Evolutionary conservation across 225 moss, liverwort and hornwort genomes (phyloP), one percentile per base, ranked within the genome.

Genomic region (Neckera pumila): DNA sequence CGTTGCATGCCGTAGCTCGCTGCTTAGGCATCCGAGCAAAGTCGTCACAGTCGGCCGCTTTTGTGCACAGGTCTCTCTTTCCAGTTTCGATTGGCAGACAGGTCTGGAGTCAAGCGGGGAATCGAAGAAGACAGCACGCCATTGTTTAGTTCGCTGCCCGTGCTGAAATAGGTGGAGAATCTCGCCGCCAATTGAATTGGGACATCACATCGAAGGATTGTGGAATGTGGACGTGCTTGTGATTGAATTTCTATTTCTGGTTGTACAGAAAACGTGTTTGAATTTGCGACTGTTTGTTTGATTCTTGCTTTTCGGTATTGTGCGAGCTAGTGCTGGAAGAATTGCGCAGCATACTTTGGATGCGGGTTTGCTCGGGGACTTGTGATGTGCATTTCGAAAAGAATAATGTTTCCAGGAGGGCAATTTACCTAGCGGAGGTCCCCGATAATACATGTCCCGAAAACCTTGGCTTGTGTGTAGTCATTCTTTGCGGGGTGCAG

Each of bases 1-100:
- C 92, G 33, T 87, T 92, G 87, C 92, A 93, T 66, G 78, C 62
- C 40, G 89, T 89, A 84, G 90, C 89, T 82, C 86, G 88, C 59
- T 88, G 88, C 86, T 83, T 92, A 38, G 51, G 73, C 64, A 43
- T 79, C 78, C 42, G 62, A 49, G 76, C 86, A 74, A 87, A 90
- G 49, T 89, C 90, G 60, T 88, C 87, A 76, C 90, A 79, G 43
- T 86, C 92, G 20, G 36, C 81, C 34, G 75, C 90, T 77, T 72
- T 69, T 89, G 86, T 80, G 53, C 92, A 86, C 87, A 92, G 91
- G 89, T 89, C 89, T 60, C 5, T 42, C 80, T 90, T 82, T 43
- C 38, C 91, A 40, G 76, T 67, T 64, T 85, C 91, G 73, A 62
- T 87, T 21, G 43, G 58, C 14, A 87, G 78, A 61, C 72, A 83